Conservation (phyloP, 225 moss, liverwort and hornwort genomes). For the Bryoerythrophyllum caledonicum region DNA sequence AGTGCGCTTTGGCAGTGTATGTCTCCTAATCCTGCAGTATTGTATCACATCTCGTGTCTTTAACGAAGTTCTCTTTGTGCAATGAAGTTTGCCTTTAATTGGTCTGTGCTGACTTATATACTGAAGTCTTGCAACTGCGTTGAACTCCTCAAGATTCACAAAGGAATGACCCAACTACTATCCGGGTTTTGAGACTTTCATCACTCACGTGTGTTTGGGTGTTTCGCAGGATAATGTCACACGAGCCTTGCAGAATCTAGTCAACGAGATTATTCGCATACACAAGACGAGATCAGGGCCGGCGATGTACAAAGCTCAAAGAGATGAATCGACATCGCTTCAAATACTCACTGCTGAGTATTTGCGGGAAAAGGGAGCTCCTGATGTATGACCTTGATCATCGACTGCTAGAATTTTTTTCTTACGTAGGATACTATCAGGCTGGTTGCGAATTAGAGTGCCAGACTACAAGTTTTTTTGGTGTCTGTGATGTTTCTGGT, state of each 20-base stretch:
- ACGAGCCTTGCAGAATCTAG: slow-evolving; percentile 51
- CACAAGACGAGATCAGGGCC: slow-evolving; percentile 47
- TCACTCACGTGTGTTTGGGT: not conserved
- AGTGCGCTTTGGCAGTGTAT: slow-evolving; percentile 50
- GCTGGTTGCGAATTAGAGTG: not conserved
- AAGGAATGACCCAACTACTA: too few relatives aligned
- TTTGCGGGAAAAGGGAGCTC: slow-evolving; percentile 62
- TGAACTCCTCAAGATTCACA: not conserved
- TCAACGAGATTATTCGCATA: slow-evolving; percentile 37
- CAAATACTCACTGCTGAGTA: slow-evolving; percentile 54
- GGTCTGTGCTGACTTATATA: not conserved
- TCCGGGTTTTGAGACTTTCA: not conserved
- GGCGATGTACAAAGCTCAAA: slow-evolving; percentile 41
- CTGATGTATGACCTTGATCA: slow-evolving; percentile 45
- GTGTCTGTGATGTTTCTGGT: too few relatives aligned
- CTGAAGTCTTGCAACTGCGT: not conserved
- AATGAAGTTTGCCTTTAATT: not conserved
- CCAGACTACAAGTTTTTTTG: not conserved
- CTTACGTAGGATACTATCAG: not conserved
- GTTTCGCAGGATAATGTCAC: slow-evolving; percentile 58
- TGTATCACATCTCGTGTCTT: not conserved
- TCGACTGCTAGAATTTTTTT: not conserved
- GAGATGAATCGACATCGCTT: slow-evolving; percentile 47
- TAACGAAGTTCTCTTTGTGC: not conserved
- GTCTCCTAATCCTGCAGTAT: slow-evolving; percentile 9